These are phyloP conservation scores for Thalassiosira mediterranea DNA, from an alignment of 352 stramenopile genomes.

Conservation along the genomic window DNA sequence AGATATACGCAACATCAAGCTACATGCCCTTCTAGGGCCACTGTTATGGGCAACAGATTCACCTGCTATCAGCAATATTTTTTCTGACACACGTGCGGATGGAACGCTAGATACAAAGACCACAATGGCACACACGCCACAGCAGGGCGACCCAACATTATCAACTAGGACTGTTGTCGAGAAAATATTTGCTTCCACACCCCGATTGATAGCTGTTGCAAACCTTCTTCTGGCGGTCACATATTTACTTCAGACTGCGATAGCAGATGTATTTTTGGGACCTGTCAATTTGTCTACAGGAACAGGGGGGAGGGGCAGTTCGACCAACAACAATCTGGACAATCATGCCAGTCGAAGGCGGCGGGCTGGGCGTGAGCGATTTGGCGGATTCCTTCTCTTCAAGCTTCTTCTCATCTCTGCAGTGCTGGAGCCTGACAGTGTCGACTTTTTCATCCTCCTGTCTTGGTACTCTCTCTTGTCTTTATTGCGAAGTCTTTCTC, in stretches of 20 bases:
- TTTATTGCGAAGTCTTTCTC: conserved; percentile 64
- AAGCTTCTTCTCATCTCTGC: conserved; percentile 77
- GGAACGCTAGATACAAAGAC: no score
- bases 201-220: conserved; percentile 66
- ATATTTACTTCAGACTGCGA: conserved; percentile 63
- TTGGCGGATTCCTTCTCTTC: conserved; percentile 73
- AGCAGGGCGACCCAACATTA: no score
- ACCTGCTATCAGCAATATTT: no score
- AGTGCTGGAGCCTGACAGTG: conserved; percentile 63
- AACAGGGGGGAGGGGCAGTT: not conserved
- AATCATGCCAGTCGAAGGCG: conserved; percentile 21
- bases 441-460: conserved; percentile 75
- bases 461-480: conserved; percentile 71
- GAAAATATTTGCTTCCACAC: conserved; percentile 9
- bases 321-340: conserved; percentile 3
- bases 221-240: conserved; percentile 73
- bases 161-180: not conserved
- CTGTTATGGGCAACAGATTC: conserved; percentile 10
- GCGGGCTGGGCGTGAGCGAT: conserved; percentile 47
- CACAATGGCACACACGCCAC: no score
- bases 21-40: conserved; percentile 15
- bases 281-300: not conserved
- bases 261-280: conserved; percentile 76
- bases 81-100: no score
- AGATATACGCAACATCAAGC: conserved; percentile 3